A percentile compares a stretch with the other conserved stretches of the same genome.
Evolutionary conservation across 768 basidiomycete genomes (phyloP).

Genomic region (Aureoboletus auriporus): DNA sequence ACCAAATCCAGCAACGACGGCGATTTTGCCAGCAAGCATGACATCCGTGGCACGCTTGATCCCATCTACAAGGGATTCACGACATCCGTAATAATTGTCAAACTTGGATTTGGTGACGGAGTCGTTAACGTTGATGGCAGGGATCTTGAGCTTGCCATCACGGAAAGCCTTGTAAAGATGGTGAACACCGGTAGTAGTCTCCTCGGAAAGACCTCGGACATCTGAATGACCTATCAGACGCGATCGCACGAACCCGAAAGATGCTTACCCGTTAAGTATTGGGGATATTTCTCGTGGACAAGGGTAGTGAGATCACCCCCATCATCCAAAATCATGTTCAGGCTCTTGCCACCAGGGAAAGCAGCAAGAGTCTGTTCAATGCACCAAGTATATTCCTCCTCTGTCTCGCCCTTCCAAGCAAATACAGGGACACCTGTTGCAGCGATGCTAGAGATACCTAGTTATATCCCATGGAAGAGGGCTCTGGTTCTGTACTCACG

Average conservation of each 20-base stretch:
- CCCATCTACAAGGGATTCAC: slow-evolving; percentile 98
- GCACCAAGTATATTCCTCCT: slow-evolving; percentile 98
- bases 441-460: slow-evolving; percentile 61
- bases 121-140: slow-evolving; percentile 99
- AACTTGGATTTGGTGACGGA: slow-evolving; percentile 99
- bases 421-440: slow-evolving; percentile 98
- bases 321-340: slow-evolving; percentile 99
- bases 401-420: slow-evolving; percentile 99
- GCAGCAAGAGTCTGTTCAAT: slow-evolving; percentile 91
- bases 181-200: slow-evolving; percentile 99
- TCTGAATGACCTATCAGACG: slow-evolving; percentile 37
- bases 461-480: slow-evolving; percentile 1
- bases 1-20: slow-evolving; percentile 97
- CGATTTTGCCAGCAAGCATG: slow-evolving; percentile 99
- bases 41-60: slow-evolving; percentile 99
- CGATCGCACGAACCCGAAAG: background rate
- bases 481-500: slow-evolving; percentile 46
- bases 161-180: slow-evolving; percentile 98
- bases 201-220: slow-evolving; percentile 93
- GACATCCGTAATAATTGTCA: slow-evolving; percentile 98
- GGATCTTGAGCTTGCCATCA: slow-evolving; percentile 92
- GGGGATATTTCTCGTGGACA: slow-evolving; percentile 95
- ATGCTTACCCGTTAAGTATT: slow-evolving; percentile 67
- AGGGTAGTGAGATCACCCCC: slow-evolving; percentile 94
- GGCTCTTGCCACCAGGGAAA: slow-evolving; percentile 77